Evolutionary conservation across 306 rosid genomes (phyloP), one percentile per base, ranked within the genome.

Genomic region (Inga leiocalycina): DNA sequence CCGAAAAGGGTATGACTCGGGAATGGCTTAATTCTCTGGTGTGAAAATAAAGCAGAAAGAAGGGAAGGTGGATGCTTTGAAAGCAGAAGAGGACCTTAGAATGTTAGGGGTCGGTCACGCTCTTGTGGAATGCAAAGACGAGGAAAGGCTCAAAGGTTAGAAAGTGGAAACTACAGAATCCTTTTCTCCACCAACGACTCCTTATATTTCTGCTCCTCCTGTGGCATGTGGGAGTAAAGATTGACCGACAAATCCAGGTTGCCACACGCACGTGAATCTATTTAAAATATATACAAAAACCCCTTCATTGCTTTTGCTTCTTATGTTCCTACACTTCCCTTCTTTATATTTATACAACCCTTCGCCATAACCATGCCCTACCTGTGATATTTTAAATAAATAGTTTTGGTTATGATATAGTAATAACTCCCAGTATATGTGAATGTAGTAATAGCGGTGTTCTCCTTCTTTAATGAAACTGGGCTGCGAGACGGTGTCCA

Each of bases 241-340:
- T 95, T 95, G 97, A 92, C 97, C 97, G 92, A 93, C 97, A 92
- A 87, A 85, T 81, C 84, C 87, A 89, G 87, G 93, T 92, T 92
- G 93, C 91, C 92, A 86, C 89, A 78, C 87, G 91, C 95, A 95
- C 98, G 97, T 93, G 98, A 95, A 87, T 86, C 61, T 83, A 95
- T 87, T 93, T 48, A 48, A 48, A 81, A 89, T 85, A 81, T 86
- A 85, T 66, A 62, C 83, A 81, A 30, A 86, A 84, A 84, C 68
- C 54, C 54, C 4, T 24, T 10, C 6, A 1, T 62, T 27, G 17
- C 17, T 61, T n/a, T 61, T 11, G 35, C 68, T 61, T 61, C 11
- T 22, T 61, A 22, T 10, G 67, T 11, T 0, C 30, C 30, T 27
- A 61, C 67, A 10, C 35, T 61, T 22, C 16, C 67, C 17, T 8